Base-by-base conservation (phyloP, 129 eudicot genomes). In the Dittrichia graveolens region DNA sequence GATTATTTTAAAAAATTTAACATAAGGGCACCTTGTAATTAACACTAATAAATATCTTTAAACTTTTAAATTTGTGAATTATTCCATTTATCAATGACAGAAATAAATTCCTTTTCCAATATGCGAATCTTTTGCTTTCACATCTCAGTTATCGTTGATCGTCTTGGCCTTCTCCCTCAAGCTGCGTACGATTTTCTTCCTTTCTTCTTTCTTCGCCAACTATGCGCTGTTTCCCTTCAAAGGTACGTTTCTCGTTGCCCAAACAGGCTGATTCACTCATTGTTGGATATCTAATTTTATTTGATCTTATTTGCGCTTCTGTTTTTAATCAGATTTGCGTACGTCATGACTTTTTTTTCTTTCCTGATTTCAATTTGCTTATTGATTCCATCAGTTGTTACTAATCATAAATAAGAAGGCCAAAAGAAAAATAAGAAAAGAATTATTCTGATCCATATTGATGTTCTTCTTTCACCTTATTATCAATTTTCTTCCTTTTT, bases 71-170 rank as follows among this genome's bases (percentile, higher is more conserved):
- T n/a, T n/a, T 24, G 31, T 24, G 2, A 24, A 24, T 24, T 24
- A 24, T 24, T 24, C 31, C 31, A 24, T 0, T 0, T 0, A 24
- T 24, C 0, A 24, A 24, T 24, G 31, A 24, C 31, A 24, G 31
- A 24, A 24, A 24, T 24, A 24, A 24, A 24, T 24, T 24, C 31
- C 31, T 24, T 24, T 24, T 24, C 1, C 31, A 24, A 24, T 60
- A 69, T 77, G 50, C 81, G 81, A 65, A 78, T 78, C 77, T 61
- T 77, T 76, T 52, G 76, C 48, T 77, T 60, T 39, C 69, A 40
- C 75, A 58, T 57, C 75, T 59, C 75, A 58, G 46, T 39, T 14
- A 59, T 42, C 71, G 48, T 61, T 69, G 64, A 18, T 46, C 41
- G 45, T 39, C 16, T 18, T 15, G 66, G 34, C 49, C 63, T 48